Conservation (phyloP, 768 basidiomycete genomes). For the Macrolepiota albuminosa region DNA sequence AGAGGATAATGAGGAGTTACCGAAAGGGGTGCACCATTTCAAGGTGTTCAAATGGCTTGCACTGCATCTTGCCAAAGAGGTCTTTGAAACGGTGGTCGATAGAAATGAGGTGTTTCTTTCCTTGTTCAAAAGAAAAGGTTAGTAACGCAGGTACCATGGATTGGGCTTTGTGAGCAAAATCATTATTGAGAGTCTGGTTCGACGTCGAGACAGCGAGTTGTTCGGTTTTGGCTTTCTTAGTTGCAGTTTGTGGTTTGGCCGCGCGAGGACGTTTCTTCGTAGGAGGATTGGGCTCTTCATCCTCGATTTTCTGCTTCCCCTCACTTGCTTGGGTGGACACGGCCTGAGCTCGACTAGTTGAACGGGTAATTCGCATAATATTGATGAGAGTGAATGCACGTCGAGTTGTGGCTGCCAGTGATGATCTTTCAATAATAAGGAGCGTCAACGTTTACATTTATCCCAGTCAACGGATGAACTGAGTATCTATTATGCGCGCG, state of each 20-base stretch:
- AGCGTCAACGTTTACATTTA: not conserved
- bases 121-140: conserved; percentile 73
- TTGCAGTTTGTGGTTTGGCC: not conserved
- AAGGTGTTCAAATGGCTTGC: conserved; percentile 73
- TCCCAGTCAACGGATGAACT: not conserved
- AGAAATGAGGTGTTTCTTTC: conserved; percentile 62
- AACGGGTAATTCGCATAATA: conserved; percentile 27
- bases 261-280: conserved; percentile 10
- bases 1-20: conserved; percentile 30
- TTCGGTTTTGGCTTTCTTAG: not conserved
- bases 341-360: conserved; percentile 22
- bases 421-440: not conserved
- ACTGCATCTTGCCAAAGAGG: conserved; percentile 59
- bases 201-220: not conserved
- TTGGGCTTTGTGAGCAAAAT: conserved; percentile 14
- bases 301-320: conserved; percentile 15
- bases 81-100: conserved; percentile 68
- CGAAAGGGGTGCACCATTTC: conserved; percentile 81
- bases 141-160: conserved; percentile 63
- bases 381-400: conserved; percentile 7
- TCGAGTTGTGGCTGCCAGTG: not conserved
- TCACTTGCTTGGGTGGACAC: conserved; percentile 4
- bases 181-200: conserved; percentile 6
- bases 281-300: conserved; percentile 4
- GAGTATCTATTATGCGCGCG: not conserved